A percentile compares a stretch with the other conserved stretches of the same genome.
Conservation (phyloP, 352 stramenopile genomes). For the Peronosclerospora sorghi region DNA sequence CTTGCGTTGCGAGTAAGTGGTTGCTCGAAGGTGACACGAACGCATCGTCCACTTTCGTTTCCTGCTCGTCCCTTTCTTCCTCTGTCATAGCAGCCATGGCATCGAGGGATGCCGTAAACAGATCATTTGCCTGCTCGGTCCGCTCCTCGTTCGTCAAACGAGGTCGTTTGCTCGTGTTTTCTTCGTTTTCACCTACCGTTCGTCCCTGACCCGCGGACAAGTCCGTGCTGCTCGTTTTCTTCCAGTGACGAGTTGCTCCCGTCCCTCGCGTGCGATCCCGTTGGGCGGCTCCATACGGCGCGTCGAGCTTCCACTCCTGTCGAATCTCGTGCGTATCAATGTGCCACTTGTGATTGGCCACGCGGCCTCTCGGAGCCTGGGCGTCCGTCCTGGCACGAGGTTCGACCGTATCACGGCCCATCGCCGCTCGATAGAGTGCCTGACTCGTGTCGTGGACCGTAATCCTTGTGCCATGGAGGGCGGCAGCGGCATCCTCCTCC, state of each 20-base stretch:
- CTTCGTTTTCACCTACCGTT: constrained; percentile 1
- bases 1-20: constrained; percentile 33
- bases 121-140: constrained; percentile 1
- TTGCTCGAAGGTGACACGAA: constrained; percentile 1
- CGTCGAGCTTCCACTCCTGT: constrained; percentile 30
- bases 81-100: constrained; percentile 4
- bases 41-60: neutral
- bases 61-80: neutral
- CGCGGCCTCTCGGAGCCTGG: constrained; percentile 22
- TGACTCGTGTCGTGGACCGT: constrained; percentile 25
- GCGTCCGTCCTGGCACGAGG: constrained; percentile 4
- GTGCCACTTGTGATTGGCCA: constrained; percentile 58
- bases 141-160: neutral
- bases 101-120: constrained; percentile 4
- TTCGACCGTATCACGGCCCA: neutral
- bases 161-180: neutral
- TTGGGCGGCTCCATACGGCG: constrained; percentile 23
- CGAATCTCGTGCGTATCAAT: constrained; percentile 54
- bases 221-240: constrained; percentile 32
- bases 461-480: constrained; percentile 20
- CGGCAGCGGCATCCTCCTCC: constrained; percentile 17
- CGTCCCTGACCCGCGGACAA: constrained; percentile 28
- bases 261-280: constrained; percentile 6
- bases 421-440: constrained; percentile 18
- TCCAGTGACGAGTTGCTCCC: constrained; percentile 8